Conservation (phyloP, 768 basidiomycete species). For the Amanita subjunquillea region DNA sequence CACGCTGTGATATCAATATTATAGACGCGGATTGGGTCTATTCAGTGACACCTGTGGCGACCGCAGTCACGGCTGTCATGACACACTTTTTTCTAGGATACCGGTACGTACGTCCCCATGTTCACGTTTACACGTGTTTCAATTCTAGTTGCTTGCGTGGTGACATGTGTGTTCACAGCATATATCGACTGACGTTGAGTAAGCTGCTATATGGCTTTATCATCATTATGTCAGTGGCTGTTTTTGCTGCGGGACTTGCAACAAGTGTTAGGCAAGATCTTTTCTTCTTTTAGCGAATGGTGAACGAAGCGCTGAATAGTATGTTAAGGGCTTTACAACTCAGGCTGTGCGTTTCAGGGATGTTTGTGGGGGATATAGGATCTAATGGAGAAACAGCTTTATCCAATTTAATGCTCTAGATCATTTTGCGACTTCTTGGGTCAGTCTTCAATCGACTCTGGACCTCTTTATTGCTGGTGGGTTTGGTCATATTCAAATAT, state of each 20-base stretch:
- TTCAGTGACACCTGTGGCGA: conserved; percentile 2
- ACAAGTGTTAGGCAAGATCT: background rate
- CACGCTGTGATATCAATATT: background rate
- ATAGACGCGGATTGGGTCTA: too few species aligned
- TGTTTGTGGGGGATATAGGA: background rate
- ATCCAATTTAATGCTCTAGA: background rate
- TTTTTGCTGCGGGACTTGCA: background rate
- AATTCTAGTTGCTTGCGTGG: background rate
- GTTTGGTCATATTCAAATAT: background rate
- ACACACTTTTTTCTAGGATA: background rate
- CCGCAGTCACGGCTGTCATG: conserved; percentile 5
- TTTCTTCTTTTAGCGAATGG: background rate
- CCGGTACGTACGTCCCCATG: background rate
- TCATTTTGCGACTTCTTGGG: conserved; percentile 3
- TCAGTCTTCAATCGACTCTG: conserved; percentile 4
- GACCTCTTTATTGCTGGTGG: conserved; percentile 8
- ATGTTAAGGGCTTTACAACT: background rate
- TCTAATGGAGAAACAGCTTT: background rate
- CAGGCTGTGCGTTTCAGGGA: background rate
- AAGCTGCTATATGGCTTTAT: background rate
- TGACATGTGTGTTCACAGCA: background rate
- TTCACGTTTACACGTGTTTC: background rate
- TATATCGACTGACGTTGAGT: background rate
- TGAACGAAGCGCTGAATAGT: background rate
- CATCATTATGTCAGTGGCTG: background rate